Evolutionary conservation across 2,329 filamentous ascomycete species (phyloP).

Genomic region (Diaporthe capsici): DNA sequence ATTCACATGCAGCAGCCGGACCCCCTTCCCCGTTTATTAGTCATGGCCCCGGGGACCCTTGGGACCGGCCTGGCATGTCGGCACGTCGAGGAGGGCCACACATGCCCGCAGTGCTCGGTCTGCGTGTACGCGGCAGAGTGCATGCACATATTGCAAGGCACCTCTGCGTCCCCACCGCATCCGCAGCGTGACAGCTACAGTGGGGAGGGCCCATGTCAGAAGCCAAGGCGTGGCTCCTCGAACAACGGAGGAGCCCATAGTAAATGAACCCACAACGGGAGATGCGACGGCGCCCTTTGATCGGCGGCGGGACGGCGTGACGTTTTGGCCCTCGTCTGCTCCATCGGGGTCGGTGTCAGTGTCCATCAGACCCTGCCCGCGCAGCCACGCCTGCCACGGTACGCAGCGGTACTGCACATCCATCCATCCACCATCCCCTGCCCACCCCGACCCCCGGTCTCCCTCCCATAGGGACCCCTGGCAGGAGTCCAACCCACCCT

Average conservation of each 20-base stretch:
- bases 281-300: slow-evolving; percentile 23
- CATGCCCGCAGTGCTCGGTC: neutral
- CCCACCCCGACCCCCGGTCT: neutral
- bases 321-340: slow-evolving; percentile 11
- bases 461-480: slow-evolving; percentile 12
- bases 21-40: neutral
- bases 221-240: neutral
- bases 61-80: slow-evolving; percentile 6
- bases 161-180: slow-evolving; percentile 27
- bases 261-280: slow-evolving; percentile 21
- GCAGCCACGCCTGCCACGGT: slow-evolving; percentile 19
- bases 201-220: slow-evolving; percentile 25
- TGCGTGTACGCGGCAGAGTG: slow-evolving; percentile 15
- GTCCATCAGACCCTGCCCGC: slow-evolving; percentile 8
- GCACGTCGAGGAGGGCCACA: slow-evolving; percentile 22
- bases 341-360: slow-evolving; percentile 16
- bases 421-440: neutral
- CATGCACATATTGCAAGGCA: slow-evolving; percentile 27
- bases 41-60: slow-evolving; percentile 1
- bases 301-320: slow-evolving; percentile 16
- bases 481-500: slow-evolving; percentile 24
- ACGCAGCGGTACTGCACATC: slow-evolving; percentile 5
- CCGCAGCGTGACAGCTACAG: slow-evolving; percentile 32
- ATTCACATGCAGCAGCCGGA: slow-evolving; percentile 30
- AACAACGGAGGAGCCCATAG: neutral